Base-by-base conservation (phyloP, 129 eudicot genomes). In the Chrysanthemum lavandulifolium region DNA sequence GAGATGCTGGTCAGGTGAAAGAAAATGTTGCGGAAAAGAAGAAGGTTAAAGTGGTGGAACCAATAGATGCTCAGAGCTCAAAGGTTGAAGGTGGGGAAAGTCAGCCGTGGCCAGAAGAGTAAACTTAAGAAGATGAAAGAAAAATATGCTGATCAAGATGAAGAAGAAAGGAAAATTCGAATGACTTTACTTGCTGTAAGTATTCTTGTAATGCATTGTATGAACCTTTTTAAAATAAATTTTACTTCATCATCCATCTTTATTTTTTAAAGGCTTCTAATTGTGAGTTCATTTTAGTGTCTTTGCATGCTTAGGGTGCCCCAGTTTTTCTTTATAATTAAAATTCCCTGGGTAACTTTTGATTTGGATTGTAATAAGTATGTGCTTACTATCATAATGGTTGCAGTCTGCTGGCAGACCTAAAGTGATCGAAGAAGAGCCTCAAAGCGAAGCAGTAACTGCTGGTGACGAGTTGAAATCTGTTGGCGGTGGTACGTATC, bases 81-180 rank as follows among this genome's bases (percentile, higher is more conserved):
- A 78, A 18, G 89, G 69, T 85, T 54, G 85, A 72, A 58, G 85
- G 82, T 75, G 85, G 84, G 75, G 91, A 94, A 94, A 83, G 62
- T 78, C 52, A 82, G 86, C 52, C 96, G 98, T 72, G 98, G 98
- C 13, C 97, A 94, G 84, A 94, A 68, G 76, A 81, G 92, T 63
- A 94, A 94, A 80, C 88, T 94, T 40, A 94, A 94, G 86, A 94
- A 94, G 84, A 90, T 94, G 79, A 94, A 94, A 86, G 98, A 93
- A 70, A 94, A 90, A 74, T 94, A 94, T 77, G 95, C 93, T 7
- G 97, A 94, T 80, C 98, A 94, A 70, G 97, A 94, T 47, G 98
- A 94, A 83, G 98, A 94, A 69, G 98, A 90, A 78, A 84, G 97
- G 54, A 84, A 77, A 63, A 84, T 94, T 63, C 81, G 97, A 65